Base-by-base conservation (phyloP, 1,139 yeast genomes). In the Yamadazyma kanchanaburiensis region DNA sequence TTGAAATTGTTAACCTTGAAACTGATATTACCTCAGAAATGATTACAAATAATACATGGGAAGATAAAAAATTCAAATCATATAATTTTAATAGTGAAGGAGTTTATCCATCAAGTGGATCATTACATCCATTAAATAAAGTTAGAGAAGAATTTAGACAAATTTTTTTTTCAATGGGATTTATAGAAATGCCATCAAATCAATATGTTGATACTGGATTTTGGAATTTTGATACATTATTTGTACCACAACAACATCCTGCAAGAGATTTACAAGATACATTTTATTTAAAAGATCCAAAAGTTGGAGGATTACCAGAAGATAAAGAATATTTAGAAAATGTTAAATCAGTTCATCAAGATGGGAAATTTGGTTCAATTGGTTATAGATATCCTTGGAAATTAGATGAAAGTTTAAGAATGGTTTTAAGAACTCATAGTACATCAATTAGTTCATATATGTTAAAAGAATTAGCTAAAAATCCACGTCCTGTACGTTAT, bases 301-400 rank as follows among this genome's bases (percentile, higher is more conserved):
- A 64, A 29, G 66, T 60, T 40, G 95, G 95, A 31, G 81, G 80
- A 38, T 67, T 74, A 47, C 97, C 97, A 28, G 79, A 78, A 44
- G 97, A 91, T 59, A 70, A 72, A 54, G 61, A 66, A 48, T 91
- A 82, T 64, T 75, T 88, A 76, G 71, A 80, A 28, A 84, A 85
- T 54, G 77, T 86, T 45, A 81, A 80, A 49, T 71, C 74, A 32
- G 96, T 85, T 25, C 99, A 91, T 58, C 81, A 91, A 67, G 74
- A 75, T 21, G 97, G 97, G 45, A 86, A 84, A 43, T 89, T 70
- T 53, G 98, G 95, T 20, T 88, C 97, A 21, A 84, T 91, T 45
- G 99, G 99, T 46, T 94, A 94, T 73, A 79, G 98, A 68, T 94
- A 94, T 65, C 95, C 96, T 41, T 91, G 98, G 98, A 85, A 79